Conservation (phyloP, 2,329 filamentous ascomycete species). For the Triangularia setosa region DNA sequence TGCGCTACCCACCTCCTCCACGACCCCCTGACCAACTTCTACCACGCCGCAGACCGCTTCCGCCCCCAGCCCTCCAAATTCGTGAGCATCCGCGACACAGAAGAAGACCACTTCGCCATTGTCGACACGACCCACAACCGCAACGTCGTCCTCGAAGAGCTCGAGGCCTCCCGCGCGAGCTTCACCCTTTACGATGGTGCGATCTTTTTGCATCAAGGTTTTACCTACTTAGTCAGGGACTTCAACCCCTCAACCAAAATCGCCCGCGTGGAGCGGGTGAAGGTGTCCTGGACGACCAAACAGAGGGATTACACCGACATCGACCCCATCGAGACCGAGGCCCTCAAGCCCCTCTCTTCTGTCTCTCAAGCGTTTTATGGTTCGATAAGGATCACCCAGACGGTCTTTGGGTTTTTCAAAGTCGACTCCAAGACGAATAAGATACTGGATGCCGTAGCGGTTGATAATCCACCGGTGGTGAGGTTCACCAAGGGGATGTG, state of each 20-base stretch:
- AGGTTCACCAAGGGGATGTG: constrained; percentile 87
- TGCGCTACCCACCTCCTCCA: constrained; percentile 69
- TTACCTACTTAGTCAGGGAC: constrained; percentile 85
- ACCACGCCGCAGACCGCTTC: constrained; percentile 85
- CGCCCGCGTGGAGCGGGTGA: constrained; percentile 82
- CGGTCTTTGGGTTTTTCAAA: constrained; percentile 97
- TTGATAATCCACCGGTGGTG: constrained; percentile 89
- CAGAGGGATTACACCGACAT: constrained; percentile 93
- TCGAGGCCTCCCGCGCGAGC: constrained; percentile 92
- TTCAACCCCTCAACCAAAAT: constrained; percentile 76
- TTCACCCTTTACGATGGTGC: constrained; percentile 96
- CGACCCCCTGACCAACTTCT: constrained; percentile 73
- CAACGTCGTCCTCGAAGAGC: constrained; percentile 85
- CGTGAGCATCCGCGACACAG: constrained; percentile 83
- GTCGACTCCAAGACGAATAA: constrained; percentile 73
- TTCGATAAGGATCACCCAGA: constrained; percentile 76
- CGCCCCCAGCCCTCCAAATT: constrained; percentile 77
- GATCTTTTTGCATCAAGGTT: constrained; percentile 95
- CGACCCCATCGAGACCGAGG: constrained; percentile 88
- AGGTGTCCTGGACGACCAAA: constrained; percentile 91
- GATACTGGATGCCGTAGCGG: constrained; percentile 85
- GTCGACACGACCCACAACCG: constrained; percentile 79
- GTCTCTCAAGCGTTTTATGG: constrained; percentile 77
- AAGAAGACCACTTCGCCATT: constrained; percentile 89
- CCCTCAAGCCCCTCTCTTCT: constrained; percentile 68